Conservation (phyloP, 495 filamentous ascomycete species). For the Cercophora scortea region DNA sequence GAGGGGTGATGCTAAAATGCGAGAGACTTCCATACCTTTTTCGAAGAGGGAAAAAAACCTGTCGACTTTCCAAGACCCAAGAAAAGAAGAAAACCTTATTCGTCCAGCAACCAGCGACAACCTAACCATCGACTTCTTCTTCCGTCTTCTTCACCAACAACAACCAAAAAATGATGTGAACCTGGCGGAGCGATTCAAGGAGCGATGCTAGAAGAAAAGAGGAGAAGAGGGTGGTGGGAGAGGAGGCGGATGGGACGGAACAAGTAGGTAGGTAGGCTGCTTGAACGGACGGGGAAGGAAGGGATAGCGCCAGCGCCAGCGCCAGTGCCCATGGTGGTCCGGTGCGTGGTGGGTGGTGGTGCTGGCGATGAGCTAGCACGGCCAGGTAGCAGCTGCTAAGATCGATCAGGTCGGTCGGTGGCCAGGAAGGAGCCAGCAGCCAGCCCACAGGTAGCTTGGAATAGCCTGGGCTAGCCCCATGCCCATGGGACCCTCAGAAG, state of each 20-base stretch:
- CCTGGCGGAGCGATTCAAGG: constrained; percentile 9
- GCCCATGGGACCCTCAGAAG: too few species aligned
- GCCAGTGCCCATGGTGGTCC: too few species aligned
- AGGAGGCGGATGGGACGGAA: constrained; percentile 19
- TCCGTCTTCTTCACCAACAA: constrained; percentile 27
- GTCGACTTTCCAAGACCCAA: too few species aligned
- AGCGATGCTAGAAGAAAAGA: constrained; percentile 11
- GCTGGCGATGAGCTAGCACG: not conserved
- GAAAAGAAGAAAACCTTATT: not conserved
- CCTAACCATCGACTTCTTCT: constrained; percentile 14
- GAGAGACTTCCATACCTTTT: too few species aligned
- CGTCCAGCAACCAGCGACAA: constrained; percentile 7
- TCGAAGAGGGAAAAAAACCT: too few species aligned
- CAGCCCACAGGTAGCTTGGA: not conserved
- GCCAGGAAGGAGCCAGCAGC: not conserved
- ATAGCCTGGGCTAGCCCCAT: too few species aligned
- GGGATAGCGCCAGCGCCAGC: constrained; percentile 13
- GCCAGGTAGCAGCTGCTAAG: not conserved
- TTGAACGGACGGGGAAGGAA: constrained; percentile 7
- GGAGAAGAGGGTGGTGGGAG: constrained; percentile 11
- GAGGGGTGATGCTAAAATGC: too few species aligned
- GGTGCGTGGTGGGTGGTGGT: too few species aligned
- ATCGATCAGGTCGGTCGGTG: not conserved
- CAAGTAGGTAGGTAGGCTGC: constrained; percentile 6
- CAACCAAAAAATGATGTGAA: constrained; percentile 18